Base-by-base conservation (phyloP, 2,329 filamentous ascomycete species). In the Thermothelomyces thermophilus region DNA sequence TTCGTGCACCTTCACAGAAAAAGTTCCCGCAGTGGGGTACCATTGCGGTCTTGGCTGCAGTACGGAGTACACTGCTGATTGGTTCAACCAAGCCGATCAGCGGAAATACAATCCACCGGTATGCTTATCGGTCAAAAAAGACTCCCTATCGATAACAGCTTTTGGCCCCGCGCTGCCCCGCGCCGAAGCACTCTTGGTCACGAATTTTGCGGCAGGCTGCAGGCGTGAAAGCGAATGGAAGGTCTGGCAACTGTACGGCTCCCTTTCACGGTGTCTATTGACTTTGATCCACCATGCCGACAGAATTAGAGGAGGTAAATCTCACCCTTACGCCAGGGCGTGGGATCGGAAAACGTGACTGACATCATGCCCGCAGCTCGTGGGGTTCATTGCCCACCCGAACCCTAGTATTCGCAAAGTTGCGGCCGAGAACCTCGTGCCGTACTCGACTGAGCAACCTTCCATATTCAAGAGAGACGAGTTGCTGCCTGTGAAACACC, bases 321-420 rank as follows among this genome's bases (percentile, higher is more conserved):
- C 14, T 11, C 6, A 14, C 34, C 20, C n/a, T n/a, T 19, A 4
- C 13, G 33, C 19, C 34, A 34, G 5, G 13, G 7, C 24, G 9
- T 33, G 36, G 8, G 11, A n/a, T n/a, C n/a, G 14, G 2, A 6
- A 5, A 20, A 28, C 11, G n/a, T 7, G 40, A 28, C 54, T 56
- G 40, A 54, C 42, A 11, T 36, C 28, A 45, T 43, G 24, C 20
- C 50, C 34, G 41, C 60, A 95, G 88, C 82, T 95, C 47, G 89
- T 96, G 54, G 89, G 90, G 66, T 96, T 97, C 70, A 86, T 97
- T 52, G 86, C 87, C 68, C 86, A 95, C 70, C 87, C 87, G 53
- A 95, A 94, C 66, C 88, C 89, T 36, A 87, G 95, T 66, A 89
- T 97, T 57, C 83, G 93, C 60, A 83, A 88, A 66, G 77, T 91